Percentiles rank a stretch among this genome's conserved stretches.
phyloP scores from a whole-genome alignment of 352 stramenopile species.

The Phytophthora sp. region DNA sequence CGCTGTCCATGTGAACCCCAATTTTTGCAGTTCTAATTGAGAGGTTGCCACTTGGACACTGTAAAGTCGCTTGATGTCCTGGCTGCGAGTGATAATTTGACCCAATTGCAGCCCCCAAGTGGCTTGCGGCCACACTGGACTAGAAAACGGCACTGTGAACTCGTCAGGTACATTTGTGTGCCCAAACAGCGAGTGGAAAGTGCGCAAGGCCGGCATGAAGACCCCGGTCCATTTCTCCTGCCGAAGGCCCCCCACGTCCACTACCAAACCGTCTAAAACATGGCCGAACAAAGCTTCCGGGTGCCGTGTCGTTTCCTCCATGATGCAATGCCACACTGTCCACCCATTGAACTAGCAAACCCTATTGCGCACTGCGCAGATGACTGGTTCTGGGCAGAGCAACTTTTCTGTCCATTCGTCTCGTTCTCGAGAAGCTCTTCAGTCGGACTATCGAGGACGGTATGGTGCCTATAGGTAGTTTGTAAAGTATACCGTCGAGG shows the following conservation, averaged over 20 bases:
- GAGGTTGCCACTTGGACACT: conserved; percentile 19
- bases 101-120: conserved; percentile 33
- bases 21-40: conserved; percentile 20
- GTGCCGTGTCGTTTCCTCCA: conserved; percentile 22
- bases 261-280: conserved; percentile 20
- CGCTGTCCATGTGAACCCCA: conserved; percentile 31
- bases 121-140: conserved; percentile 16
- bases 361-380: conserved; percentile 9
- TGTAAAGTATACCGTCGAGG: no score
- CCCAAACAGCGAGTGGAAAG: conserved; percentile 29
- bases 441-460: no score
- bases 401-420: conserved; percentile 26
- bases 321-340: conserved; percentile 11
- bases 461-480: no score
- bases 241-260: conserved; percentile 6
- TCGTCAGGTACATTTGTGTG: conserved; percentile 28
- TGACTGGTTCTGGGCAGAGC: conserved; percentile 24
- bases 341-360: conserved; percentile 5
- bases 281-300: conserved; percentile 24
- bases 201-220: conserved; percentile 33
- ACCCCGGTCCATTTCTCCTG: conserved; percentile 30
- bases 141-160: conserved; percentile 31
- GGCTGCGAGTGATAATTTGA: conserved; percentile 24
- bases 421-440: no score
- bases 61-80: conserved; percentile 31